Base-by-base conservation (phyloP, 176 grass and related monocot genomes). In the Eremochloa ophiuroides region DNA sequence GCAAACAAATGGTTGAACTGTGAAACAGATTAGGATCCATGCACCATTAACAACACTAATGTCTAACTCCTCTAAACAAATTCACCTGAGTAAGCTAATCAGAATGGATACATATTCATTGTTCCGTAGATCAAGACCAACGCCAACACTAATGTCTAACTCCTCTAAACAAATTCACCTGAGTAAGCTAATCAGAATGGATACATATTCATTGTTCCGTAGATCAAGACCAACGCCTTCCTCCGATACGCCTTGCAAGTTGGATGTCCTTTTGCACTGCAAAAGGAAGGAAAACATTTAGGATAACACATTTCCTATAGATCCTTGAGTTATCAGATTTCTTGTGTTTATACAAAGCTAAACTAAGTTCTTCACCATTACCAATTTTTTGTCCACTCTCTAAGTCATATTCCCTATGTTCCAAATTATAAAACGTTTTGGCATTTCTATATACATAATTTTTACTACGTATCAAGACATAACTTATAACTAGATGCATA, bases 241-340 rank as follows among this genome's bases (percentile, higher is more conserved):
- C 96, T 33, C 80, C 78, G 20, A 99, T 95, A 22, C 93, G 90
- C 83, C 93, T 91, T 9, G 91, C 97, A 12, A 99, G 89, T n/a
- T 96, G 88, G 8, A 99, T 88, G 85, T 99, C 97, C 85, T 83
- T 93, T 80, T 91, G 79, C 97, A 95, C 97, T 93, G 88, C 28
- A 89, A 38, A 64, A 77, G 22, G 18, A 41, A 64, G 65, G 41
- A 41, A 65, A 63, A 50, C 16, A 43, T 13, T 41, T 20, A 59
- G 53, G n/a, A 26, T 59, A 59, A 59, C n/a, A 40, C 16, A 22
- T 13, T 53, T 40, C 47, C 46, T 66, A 53, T 65, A 53, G 11
- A 76, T 63, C 37, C 46, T 62, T 59, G 23, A 29, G 17, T 47
- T 74, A 67, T 6, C 25, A 31, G 23, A 33, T 20, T 66, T 55